Evolutionary conservation across 805 yeast genomes (phyloP).

Genomic region (Kluyveromyces siamensis): DNA sequence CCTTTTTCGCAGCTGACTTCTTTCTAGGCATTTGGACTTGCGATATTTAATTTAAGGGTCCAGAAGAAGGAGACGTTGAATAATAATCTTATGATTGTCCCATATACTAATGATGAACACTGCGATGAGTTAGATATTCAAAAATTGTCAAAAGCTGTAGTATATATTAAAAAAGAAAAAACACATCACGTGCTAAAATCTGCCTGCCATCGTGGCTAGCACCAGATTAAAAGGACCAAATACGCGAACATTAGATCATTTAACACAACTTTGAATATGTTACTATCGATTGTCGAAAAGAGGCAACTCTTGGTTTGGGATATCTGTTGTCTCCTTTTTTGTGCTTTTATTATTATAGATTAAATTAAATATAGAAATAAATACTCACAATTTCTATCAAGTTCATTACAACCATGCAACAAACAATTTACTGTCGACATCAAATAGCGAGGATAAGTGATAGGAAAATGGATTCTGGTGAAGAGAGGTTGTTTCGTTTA

Average conservation of each 20-base stretch:
- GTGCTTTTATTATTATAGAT: background rate
- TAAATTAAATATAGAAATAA: no score
- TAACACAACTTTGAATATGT: no score
- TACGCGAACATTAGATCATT: no score
- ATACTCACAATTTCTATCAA: background rate
- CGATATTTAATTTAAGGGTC: background rate
- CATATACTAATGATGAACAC: background rate
- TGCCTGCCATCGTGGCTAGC: no score
- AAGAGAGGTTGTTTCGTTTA: slow-evolving; percentile 54
- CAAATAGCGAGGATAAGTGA: background rate
- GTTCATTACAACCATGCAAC: no score
- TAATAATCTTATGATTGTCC: no score
- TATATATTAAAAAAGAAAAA: no score
- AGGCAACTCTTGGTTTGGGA: no score
- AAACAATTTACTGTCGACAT: no score
- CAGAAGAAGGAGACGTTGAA: background rate
- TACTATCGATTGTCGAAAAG: no score
- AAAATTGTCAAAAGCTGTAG: no score
- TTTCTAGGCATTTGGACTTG: slow-evolving; percentile 60
- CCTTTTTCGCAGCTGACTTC: slow-evolving; percentile 74
- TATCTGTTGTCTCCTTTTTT: background rate
- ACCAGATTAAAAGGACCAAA: no score
- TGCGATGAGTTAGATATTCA: background rate
- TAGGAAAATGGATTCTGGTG: slow-evolving; percentile 27
- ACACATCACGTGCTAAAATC: background rate